A percentile compares a stretch with the other conserved stretches of the same genome.
These are phyloP conservation scores for Aspergillus terreus DNA, from an alignment of 2,329 filamentous ascomycete species.

Conservation along the genomic window DNA sequence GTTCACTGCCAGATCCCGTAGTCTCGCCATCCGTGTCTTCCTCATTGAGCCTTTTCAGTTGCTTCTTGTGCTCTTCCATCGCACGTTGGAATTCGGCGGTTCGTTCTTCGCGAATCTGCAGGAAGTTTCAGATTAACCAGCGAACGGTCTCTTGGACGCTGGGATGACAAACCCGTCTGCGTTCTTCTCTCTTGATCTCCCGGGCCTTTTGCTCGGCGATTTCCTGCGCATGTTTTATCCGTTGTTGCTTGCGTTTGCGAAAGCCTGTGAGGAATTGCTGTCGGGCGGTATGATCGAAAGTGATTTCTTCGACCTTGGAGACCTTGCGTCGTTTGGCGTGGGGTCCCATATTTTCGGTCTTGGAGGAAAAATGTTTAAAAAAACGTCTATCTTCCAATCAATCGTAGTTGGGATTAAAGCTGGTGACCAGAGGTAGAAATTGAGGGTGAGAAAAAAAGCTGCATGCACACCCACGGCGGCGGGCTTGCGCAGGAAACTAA, in stretches of 20 bases:
- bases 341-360: constrained; percentile 47
- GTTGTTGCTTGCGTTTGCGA: constrained; percentile 87
- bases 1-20: constrained; percentile 24
- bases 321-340: constrained; percentile 65
- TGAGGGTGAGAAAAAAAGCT: not conserved
- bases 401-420: not conserved
- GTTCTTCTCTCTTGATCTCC: constrained; percentile 68
- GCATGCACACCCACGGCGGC: not conserved
- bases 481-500: constrained; percentile 7
- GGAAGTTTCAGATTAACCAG: constrained; percentile 1
- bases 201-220: constrained; percentile 71
- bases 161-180: constrained; percentile 65
- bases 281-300: constrained; percentile 75
- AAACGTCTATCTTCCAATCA: not conserved
- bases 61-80: constrained; percentile 68
- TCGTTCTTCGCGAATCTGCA: constrained; percentile 76
- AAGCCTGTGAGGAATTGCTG: constrained; percentile 91
- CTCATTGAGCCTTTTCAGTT: constrained; percentile 61
- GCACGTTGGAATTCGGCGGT: constrained; percentile 78
- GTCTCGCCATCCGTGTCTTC: constrained; percentile 21
- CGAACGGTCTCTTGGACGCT: not conserved
- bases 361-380: not conserved
- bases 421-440: not conserved
- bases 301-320: constrained; percentile 69
- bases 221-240: constrained; percentile 81